A percentile compares a stretch with the other conserved stretches of the same genome.
Evolutionary conservation across 257 asterid genomes (phyloP).

Genomic region (Solanum pinnatisectum): DNA sequence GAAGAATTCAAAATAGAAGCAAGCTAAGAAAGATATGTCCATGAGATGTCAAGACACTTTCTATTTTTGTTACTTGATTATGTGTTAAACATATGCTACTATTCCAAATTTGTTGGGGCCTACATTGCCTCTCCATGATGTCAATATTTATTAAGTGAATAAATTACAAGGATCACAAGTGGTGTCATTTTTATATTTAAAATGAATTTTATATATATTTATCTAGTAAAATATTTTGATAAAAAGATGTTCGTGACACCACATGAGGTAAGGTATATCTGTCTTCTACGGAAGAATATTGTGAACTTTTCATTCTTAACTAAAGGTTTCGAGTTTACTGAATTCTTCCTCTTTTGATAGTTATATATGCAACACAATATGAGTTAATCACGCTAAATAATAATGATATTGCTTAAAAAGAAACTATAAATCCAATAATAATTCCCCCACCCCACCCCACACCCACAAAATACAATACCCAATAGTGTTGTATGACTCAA

Average conservation of each 20-base stretch:
- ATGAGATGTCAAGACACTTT: background rate
- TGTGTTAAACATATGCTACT: background rate
- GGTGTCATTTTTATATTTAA: background rate
- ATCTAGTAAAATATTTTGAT: background rate
- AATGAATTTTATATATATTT: background rate
- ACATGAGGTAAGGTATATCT: background rate
- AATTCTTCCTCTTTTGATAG: background rate
- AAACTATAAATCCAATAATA: too few relatives aligned
- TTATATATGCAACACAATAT: background rate
- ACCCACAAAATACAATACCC: background rate
- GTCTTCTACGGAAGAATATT: background rate
- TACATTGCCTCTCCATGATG: background rate
- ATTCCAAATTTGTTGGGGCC: background rate
- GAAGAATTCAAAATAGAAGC: background rate
- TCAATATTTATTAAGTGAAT: background rate
- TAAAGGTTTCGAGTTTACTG: fast-evolving
- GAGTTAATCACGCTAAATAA: background rate
- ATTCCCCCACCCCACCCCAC: too few relatives aligned
- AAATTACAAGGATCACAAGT: too few relatives aligned
- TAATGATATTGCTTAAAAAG: background rate
- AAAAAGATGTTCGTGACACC: background rate
- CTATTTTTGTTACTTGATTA: background rate
- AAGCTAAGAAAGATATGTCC: background rate
- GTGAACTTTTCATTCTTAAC: background rate
- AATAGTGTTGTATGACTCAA: background rate